Evolutionary conservation across 495 filamentous ascomycete genomes (phyloP), one percentile per base, ranked within the genome.

Genomic region (Chaetomium tenue): DNA sequence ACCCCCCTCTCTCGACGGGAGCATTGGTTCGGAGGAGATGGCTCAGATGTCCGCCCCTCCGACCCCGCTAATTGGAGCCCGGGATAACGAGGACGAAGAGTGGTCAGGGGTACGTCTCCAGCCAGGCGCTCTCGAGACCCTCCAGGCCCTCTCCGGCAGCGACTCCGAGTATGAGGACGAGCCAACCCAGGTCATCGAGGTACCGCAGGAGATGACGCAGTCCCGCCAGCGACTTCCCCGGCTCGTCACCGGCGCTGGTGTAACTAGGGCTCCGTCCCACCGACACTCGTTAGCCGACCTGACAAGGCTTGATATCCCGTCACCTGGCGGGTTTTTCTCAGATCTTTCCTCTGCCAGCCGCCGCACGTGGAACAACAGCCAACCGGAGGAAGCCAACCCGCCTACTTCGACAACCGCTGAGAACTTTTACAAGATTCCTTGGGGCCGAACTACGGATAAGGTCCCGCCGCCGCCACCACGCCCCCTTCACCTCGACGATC

Each of bases 291-390:
- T 78, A 28, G 76, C 75, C 47, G 78, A 84, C 60, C 81, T 93
- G 61, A 88, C 86, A 64, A 80, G 82, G 74, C 78, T 96, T 61
- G 87, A 91, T 58, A 91, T 97, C 55, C 92, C 92, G 3, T 96
- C 92, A 2, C 92, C 92, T 0, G 90, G 91, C 28, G 91, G 90
- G 0, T 96, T 97, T 80, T 97, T 97, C 74, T 88, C 91, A 22
- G 91, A 89, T 0, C 82, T 97, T 20, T 88, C 84, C 18, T 80
- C 84, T 2, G 82, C 86, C 55, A 85, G 87, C 37, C 83, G 91
- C 58, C 86, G 89, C 70, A 94, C 92, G 5, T 97, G 92, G 92
- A 77, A 83, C 66, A 77, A 83, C 67, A 77, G 75, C 37, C 80
- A 79, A 16, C 67, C 74, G 22, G 77, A 79, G 22, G 79, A 77